Conservation (phyloP, 306 rosid species). For the Acacia melanoxylon region DNA sequence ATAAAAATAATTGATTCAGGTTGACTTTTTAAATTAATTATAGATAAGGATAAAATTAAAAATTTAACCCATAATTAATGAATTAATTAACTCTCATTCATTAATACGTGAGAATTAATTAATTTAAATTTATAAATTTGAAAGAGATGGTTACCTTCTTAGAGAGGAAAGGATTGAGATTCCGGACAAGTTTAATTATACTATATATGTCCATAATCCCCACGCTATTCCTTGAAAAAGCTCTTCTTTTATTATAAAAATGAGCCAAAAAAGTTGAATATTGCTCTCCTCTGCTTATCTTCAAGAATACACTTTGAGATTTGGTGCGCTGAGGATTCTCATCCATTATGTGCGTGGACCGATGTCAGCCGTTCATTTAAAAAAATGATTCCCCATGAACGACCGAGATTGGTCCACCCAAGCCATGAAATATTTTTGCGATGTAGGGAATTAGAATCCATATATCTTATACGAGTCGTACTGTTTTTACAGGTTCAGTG, state of each 20-base stretch:
- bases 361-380: neutral
- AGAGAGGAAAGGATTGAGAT: neutral
- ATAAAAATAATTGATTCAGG: too few species aligned
- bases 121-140: too few species aligned
- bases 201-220: neutral
- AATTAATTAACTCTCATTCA: too few species aligned
- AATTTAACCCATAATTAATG: too few species aligned
- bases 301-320: neutral
- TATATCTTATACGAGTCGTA: neutral
- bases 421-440: neutral
- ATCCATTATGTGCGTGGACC: neutral
- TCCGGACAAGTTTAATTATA: neutral
- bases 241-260: neutral
- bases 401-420: neutral
- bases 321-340: neutral
- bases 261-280: neutral
- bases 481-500: slow-evolving; percentile 18
- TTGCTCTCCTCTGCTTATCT: neutral
- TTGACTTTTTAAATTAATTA: rapidly evolving
- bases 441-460: neutral
- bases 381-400: neutral
- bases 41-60: too few species aligned
- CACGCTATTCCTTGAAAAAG: neutral
- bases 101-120: too few species aligned
- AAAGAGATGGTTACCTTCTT: too few species aligned